Base-by-base conservation (phyloP, 331 rosid genomes). In the Rhamnella rubrinervis region DNA sequence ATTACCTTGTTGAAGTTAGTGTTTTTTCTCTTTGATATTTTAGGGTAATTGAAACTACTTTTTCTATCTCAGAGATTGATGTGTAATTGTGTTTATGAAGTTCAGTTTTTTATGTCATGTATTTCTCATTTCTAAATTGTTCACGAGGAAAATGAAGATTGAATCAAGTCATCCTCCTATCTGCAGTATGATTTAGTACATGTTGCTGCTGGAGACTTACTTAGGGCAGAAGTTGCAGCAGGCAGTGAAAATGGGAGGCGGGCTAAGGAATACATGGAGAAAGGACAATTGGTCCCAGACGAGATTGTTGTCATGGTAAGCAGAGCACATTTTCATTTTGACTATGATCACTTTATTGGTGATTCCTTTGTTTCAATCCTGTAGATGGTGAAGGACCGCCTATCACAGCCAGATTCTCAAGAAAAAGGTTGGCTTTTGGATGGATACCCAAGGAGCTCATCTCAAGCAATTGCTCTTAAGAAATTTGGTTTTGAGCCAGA, bases 361-460 rank as follows among this genome's bases (percentile, higher is more conserved):
- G 67, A 82, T 74, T 18, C 68, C 55, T 37, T 71, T 50, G 41
- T 31, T 60, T 44, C 67, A 28, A 63, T 80, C 62, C 17, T 83
- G 79, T 70, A 93, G 95, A 95, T 95, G 93, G 96, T 95, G 63
- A 95, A 83, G 74, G 96, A 89, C 19, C 92, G 97, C 58, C 84
- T 95, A 67, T 79, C 47, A 50, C 77, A 80, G 74, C 87, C 89
- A 13, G 97, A 95, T 73, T 75, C 99, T 75, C 76, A 20, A 51
- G 65, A 84, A 59, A 77, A 83, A 64, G 99, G 99, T 58, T 95
- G 99, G 99, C 99, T 91, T 71, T 79, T 95, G 71, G 96, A 95
- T 80, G 99, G 99, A 23, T 91, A 89, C 67, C 99, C 99, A 56
- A 85, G 99, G 85, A 95, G 99, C 88, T 77, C 80, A 55, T 91